Conservation (phyloP, 192 early-diverging fungal species). For the Umbelopsis isabellina region DNA sequence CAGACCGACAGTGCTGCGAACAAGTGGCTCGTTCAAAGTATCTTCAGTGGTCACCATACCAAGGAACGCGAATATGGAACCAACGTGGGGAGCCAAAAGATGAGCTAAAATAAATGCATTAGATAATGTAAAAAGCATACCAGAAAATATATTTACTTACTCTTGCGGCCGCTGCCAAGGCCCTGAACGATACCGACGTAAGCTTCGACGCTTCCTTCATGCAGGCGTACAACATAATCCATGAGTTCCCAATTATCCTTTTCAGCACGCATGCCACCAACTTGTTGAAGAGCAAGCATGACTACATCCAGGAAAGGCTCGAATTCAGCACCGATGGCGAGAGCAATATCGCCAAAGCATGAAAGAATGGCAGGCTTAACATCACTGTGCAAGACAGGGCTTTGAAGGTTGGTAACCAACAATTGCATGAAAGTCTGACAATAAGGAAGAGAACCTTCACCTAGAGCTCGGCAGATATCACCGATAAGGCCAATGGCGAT, state of each 20-base stretch:
- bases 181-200: slow-evolving; percentile 97
- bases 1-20: slow-evolving; percentile 82
- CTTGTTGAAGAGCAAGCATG: slow-evolving; percentile 88
- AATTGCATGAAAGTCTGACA: slow-evolving; percentile 87
- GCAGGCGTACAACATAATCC: slow-evolving; percentile 85
- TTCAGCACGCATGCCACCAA: slow-evolving; percentile 68
- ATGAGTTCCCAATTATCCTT: slow-evolving; percentile 73
- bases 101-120: slow-evolving; percentile 50
- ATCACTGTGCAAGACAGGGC: slow-evolving; percentile 74
- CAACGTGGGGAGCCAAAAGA: slow-evolving; percentile 62
- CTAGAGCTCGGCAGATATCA: slow-evolving; percentile 91
- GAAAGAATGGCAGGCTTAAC: slow-evolving; percentile 95
- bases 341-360: slow-evolving; percentile 97
- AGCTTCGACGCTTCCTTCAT: slow-evolving; percentile 91
- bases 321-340: slow-evolving; percentile 90
- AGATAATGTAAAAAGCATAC: neutral
- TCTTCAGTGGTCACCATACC: slow-evolving; percentile 63
- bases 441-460: slow-evolving; percentile 74
- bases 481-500: slow-evolving; percentile 97
- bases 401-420: slow-evolving; percentile 76
- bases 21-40: slow-evolving; percentile 68
- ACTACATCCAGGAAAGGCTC: slow-evolving; percentile 78
- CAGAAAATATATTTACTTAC: slow-evolving; percentile 37
- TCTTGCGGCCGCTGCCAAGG: slow-evolving; percentile 75
- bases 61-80: slow-evolving; percentile 82